Evolutionary conservation across 164 flowering plant species (phyloP).

Genomic region (Aristolochia contorta): DNA sequence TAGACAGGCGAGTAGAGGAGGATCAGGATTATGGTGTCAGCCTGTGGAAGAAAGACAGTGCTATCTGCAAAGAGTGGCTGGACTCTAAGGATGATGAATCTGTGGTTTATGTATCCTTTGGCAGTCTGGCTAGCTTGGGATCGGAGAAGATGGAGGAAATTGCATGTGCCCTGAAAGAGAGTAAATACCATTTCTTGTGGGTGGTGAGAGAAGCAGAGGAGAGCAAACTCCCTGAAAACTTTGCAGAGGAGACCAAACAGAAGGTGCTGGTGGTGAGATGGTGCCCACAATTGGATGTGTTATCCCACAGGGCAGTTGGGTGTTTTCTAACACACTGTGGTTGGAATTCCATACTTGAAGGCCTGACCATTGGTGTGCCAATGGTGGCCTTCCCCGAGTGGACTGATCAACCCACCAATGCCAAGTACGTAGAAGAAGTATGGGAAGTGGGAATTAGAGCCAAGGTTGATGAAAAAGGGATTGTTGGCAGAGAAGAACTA

Average conservation of each 20-base stretch:
- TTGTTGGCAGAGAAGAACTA: slow-evolving; percentile 20
- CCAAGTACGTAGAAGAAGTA: slow-evolving; percentile 22
- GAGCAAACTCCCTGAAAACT: slow-evolving; percentile 1
- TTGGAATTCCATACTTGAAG: slow-evolving; percentile 29
- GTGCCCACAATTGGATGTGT: slow-evolving; percentile 20
- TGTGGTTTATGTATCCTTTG: slow-evolving; percentile 21
- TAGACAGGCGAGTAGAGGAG: slow-evolving; percentile 14
- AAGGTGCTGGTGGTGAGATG: slow-evolving; percentile 22
- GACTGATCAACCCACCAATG: slow-evolving; percentile 27
- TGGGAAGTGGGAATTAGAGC: slow-evolving; percentile 25
- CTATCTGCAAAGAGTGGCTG: slow-evolving; percentile 15
- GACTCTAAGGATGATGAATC: slow-evolving; percentile 11
- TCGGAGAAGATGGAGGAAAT: slow-evolving; percentile 20
- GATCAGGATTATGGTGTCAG: slow-evolving; percentile 16
- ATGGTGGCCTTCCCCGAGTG: slow-evolving; percentile 25
- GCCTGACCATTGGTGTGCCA: slow-evolving; percentile 27
- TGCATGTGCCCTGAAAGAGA: slow-evolving; percentile 12
- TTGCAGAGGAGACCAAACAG: slow-evolving; percentile 5
- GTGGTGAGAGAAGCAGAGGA: slow-evolving; percentile 14
- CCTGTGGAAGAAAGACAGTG: slow-evolving; percentile 9
- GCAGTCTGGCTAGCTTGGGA: slow-evolving; percentile 9
- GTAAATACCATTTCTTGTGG: slow-evolving; percentile 17
- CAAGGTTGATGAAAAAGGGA: slow-evolving; percentile 12
- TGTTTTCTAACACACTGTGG: slow-evolving; percentile 15
- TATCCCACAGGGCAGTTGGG: slow-evolving; percentile 6